Base-by-base conservation (phyloP, 108 stramenopile species). In the Craspedostauros australis region DNA sequence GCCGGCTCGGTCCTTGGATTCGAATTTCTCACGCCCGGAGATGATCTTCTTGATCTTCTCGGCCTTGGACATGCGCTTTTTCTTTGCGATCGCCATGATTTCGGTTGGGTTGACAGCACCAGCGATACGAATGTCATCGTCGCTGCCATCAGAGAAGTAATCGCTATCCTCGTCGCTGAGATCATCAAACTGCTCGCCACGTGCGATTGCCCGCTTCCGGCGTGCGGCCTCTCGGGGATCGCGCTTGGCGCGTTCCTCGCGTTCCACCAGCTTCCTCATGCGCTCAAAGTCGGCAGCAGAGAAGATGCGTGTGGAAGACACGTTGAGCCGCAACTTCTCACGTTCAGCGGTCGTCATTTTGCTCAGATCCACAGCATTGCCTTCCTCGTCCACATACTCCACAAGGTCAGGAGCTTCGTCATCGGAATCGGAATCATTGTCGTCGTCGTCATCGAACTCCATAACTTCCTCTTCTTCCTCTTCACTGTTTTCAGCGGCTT, bases 181-280 rank as follows among this genome's bases (percentile, higher is more conserved):
- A 33, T 81, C 80, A 19, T 73, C 82, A 50, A 85, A 84, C 39
- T 86, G 83, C 34, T 72, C 48, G 2, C 91, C 91, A 38, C 54
- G 71, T 14, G 91, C 84, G 21, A 69, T 74, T 26, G 71, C 76
- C 27, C 87, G 70, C 60, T 88, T 93, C 37, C 83, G 49, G 21
- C 80, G 72, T 28, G 91, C 87, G 9, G 82, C 83, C 33, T 84
- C 72, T 25, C 90, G 70, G 5, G 88, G 94, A 62, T 92, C 88
- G 19, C 80, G 55, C 15, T 65, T 72, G 25, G 70, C 71, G 18
- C 76, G 69, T 42, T 82, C 70, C 60, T 88, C 84, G n/a, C 86
- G 62, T 40, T 84, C 87, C 7, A 88, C 86, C 47, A 95, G 74
- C 68, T 92, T 91, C 28, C 81, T 67, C 80, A 96, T 94, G 60